phyloP scores from a whole-genome alignment of 1,284 basidiomycete species.

The Leucoagaricus sp. region DNA sequence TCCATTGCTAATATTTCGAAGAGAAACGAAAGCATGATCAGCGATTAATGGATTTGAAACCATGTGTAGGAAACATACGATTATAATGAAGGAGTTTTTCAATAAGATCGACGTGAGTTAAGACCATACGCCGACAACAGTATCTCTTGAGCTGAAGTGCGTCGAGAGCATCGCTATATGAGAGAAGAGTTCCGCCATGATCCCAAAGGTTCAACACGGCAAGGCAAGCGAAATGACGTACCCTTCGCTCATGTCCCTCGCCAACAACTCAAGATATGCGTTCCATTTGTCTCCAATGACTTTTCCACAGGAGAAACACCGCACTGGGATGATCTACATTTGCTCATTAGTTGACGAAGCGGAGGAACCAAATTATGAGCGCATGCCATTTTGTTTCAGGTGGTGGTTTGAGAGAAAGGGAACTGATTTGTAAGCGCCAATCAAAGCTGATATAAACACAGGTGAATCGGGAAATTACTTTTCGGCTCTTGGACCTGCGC shows the following conservation, averaged over 20 bases:
- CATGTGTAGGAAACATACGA: slow-evolving; percentile 61
- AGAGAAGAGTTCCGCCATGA: background rate
- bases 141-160: slow-evolving; percentile 91
- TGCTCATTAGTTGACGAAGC: background rate
- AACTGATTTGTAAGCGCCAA: background rate
- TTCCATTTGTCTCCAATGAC: slow-evolving; percentile 95
- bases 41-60: background rate
- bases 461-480: background rate
- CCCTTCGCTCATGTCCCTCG: slow-evolving; percentile 85
- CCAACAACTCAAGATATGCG: slow-evolving; percentile 78
- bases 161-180: slow-evolving; percentile 81
- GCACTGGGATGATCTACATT: slow-evolving; percentile 80
- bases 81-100: slow-evolving; percentile 97
- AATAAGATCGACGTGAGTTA: slow-evolving; percentile 97
- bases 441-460: background rate
- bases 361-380: background rate
- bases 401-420: background rate
- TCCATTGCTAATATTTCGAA: slow-evolving; percentile 40
- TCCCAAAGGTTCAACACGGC: background rate
- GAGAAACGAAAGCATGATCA: background rate
- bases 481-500: slow-evolving; percentile 2
- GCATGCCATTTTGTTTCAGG: background rate
- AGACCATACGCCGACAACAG: slow-evolving; percentile 96
- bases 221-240: slow-evolving; percentile 39
- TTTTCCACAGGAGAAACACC: slow-evolving; percentile 92